Evolutionary conservation across 257 asterid species (phyloP), one percentile per base, ranked within the genome.

Genomic region (Oldenlandia corymbosa): DNA sequence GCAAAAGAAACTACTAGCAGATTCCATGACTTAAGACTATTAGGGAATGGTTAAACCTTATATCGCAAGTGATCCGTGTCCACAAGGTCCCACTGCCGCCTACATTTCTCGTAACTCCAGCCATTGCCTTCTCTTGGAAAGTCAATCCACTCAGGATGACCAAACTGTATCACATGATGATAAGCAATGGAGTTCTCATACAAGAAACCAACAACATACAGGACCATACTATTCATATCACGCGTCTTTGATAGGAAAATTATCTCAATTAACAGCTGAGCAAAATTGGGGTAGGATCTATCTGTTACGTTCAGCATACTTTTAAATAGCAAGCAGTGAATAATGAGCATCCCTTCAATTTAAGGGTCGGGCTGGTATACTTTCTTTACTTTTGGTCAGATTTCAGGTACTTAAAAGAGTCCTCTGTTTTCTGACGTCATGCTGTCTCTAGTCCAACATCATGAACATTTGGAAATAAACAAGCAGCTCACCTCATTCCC

Each of bases 111-210:
- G 64, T 81, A 79, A 76, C 96, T 87, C 96, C 97, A 92, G 43
- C 68, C 81, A 74, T 92, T 92, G 63, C 97, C 99, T 71, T 92
- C 97, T 76, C 99, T 82, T 43, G 99, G 99, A 68, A 92, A 92
- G 86, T 92, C 99, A 57, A 92, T 92, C 99, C 99, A 92, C 32
- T 92, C 99, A 56, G 99, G 99, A 78, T 92, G 99, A 69, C 99
- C 97, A 77, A 89, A 92, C 97, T 92, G 73, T 62, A 70, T 5
- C n/a, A 62, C 12, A 13, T 39, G 14, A 20, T 30, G 42, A 23
- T 17, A 30, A 46, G 9, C 5, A 7, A 27, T 7, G 14, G 52
- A 6, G 16, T 28, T 61, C 56, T 62, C 17, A 16, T 16, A 26
- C 41, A 9, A 8, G 27, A 47, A 61, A 45, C 34, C 16, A 24